Evolutionary conservation across 108 stramenopile species (phyloP).

Genomic region (Cyclotella baltica): DNA sequence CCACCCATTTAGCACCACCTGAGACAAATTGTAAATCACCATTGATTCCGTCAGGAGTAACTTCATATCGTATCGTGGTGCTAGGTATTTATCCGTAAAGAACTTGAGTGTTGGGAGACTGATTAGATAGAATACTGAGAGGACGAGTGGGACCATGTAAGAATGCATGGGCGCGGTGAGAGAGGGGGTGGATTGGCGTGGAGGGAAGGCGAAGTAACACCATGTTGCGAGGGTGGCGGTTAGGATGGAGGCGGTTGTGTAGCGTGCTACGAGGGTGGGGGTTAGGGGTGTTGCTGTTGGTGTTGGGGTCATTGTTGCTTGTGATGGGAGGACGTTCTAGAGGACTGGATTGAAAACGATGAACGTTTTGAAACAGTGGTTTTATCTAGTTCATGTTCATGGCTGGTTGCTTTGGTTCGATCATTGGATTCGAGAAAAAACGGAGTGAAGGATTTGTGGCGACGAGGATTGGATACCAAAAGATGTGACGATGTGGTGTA

Average conservation of each 20-base stretch:
- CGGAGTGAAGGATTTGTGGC: too few relatives aligned
- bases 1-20: constrained; percentile 95
- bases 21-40: constrained; percentile 95
- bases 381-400: too few relatives aligned
- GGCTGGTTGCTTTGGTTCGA: too few relatives aligned
- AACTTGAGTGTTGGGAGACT: constrained; percentile 69
- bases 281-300: too few relatives aligned
- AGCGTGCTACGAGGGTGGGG: constrained; percentile 64
- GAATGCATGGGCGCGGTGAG: constrained; percentile 65
- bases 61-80: constrained; percentile 74
- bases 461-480: too few relatives aligned
- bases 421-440: too few relatives aligned
- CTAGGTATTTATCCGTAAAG: constrained; percentile 60
- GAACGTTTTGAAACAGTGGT: too few relatives aligned
- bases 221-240: constrained; percentile 74
- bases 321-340: too few relatives aligned
- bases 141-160: constrained; percentile 59
- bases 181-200: constrained; percentile 61
- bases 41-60: constrained; percentile 82
- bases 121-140: constrained; percentile 79
- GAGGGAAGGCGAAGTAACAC: constrained; percentile 71
- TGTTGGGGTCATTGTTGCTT: neutral
- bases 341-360: too few relatives aligned
- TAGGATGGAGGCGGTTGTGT: constrained; percentile 79
- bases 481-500: too few relatives aligned